Evolutionary conservation across 768 basidiomycete species (phyloP).

Genomic region (Naganishia antarctica): DNA sequence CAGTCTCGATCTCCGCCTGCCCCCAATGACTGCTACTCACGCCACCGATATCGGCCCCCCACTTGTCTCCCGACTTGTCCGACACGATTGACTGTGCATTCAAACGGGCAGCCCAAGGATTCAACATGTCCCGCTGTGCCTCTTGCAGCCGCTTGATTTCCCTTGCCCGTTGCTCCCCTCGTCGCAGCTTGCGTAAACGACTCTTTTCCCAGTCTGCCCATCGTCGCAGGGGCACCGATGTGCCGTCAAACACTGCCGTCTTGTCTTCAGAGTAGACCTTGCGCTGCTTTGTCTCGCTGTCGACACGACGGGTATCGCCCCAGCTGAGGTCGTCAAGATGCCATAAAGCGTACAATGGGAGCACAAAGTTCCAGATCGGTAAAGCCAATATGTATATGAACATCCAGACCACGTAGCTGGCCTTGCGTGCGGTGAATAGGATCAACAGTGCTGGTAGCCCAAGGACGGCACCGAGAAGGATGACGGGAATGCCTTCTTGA

Average conservation of each 20-base stretch:
- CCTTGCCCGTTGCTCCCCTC: constrained; percentile 59
- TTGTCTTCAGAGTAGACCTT: constrained; percentile 64
- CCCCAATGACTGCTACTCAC: constrained; percentile 23
- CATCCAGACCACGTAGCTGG: constrained; percentile 98
- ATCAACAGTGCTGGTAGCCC: constrained; percentile 90
- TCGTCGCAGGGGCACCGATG: constrained; percentile 80
- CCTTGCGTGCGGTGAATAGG: constrained; percentile 85
- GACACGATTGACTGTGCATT: constrained; percentile 76
- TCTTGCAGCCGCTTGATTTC: constrained; percentile 62
- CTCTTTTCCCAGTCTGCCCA: constrained; percentile 99
- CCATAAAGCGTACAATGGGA: constrained; percentile 96
- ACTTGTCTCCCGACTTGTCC: constrained; percentile 76
- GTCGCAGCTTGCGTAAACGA: constrained; percentile 77
- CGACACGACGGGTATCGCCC: constrained; percentile 98
- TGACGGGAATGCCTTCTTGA: constrained; percentile 85
- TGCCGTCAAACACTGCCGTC: constrained; percentile 55
- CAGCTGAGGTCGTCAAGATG: constrained; percentile 99
- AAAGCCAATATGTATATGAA: constrained; percentile 84
- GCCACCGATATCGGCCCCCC: constrained; percentile 89
- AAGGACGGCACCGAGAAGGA: constrained; percentile 81
- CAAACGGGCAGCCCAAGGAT: constrained; percentile 52
- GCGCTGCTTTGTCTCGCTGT: constrained; percentile 75
- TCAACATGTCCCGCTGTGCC: background rate
- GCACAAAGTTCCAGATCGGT: constrained; percentile 91
- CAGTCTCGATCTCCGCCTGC: background rate